Evolutionary conservation across 306 rosid genomes (phyloP), one percentile per base, ranked within the genome.

Genomic region (Cicer bijugum): DNA sequence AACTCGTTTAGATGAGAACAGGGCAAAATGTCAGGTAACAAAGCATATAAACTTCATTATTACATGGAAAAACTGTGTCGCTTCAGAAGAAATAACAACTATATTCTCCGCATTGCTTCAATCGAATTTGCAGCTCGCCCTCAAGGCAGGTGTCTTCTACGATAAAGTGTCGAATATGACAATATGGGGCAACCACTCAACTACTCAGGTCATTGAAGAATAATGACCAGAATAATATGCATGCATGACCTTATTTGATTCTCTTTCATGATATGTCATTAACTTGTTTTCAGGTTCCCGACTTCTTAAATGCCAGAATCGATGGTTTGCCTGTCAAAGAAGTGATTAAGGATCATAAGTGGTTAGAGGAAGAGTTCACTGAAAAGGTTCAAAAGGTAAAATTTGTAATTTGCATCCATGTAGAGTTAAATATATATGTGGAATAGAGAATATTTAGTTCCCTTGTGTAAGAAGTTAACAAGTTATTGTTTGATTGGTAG

Each of bases 101-200:
- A 33, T 58, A 6, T 70, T 64, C 48, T 71, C 35, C 45, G 64
- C 39, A 48, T 82, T 68, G 81, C 74, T 67, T 82, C 63, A 6
- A 74, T 70, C 43, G 39, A 78, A 66, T 76, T 6, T 23, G 28
- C 88, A 94, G 99, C 85, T 94, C 43, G 99, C 99, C 58, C 96
- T 89, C 81, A 94, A 94, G 85, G 99, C 97, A 8, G 99, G 99
- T 2, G 97, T 94, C 68, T 94, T 94, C 90, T 94, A 94, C 68
- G 99, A 94, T 84, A 82, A 89, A 85, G 99, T 94, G 61, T 94
- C 97, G 47, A 91, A 94, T 55, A 8, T 85, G 93, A 94, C 99
- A 16, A 91, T 94, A 52, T 94, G 99, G 99, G 99, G 97, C 69
- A 94, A 94, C 85, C 99, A 94, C 85, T 94, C 99, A 57, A 94